Conservation (phyloP, 495 filamentous ascomycete species). For the Penicillium robsamsonii region DNA sequence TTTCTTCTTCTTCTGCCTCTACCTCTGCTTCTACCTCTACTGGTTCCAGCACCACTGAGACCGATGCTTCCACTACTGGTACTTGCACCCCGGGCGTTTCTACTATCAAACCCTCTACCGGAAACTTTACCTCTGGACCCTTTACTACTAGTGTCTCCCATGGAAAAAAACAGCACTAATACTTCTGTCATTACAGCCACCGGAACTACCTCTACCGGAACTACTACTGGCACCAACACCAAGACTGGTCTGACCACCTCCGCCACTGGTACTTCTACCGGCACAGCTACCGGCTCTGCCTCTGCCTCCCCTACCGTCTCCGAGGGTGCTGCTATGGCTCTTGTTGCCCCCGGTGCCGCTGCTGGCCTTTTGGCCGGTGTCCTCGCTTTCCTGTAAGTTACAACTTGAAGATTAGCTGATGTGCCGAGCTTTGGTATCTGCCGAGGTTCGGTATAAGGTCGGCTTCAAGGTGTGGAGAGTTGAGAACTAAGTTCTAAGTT, state of each 20-base stretch:
- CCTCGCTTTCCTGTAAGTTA: conserved; percentile 24
- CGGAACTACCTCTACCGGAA: neutral
- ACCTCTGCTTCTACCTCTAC: conserved; percentile 3
- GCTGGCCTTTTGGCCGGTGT: conserved; percentile 22
- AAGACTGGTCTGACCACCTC: conserved; percentile 11
- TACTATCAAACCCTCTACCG: neutral
- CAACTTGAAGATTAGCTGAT: neutral
- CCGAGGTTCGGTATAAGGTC: neutral
- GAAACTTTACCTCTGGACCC: neutral
- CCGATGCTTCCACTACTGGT: conserved; percentile 12
- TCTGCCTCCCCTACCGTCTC: conserved; percentile 13
- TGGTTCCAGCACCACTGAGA: conserved; percentile 12
- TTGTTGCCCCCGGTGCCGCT: conserved; percentile 26
- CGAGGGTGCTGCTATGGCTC: conserved; percentile 14
- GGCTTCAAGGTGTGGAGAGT: neutral
- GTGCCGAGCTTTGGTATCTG: neutral
- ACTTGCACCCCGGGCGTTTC: neutral
- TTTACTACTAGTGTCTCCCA: neutral
- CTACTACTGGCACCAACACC: conserved; percentile 8
- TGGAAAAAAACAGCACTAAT: neutral
- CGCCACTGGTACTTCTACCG: conserved; percentile 4
- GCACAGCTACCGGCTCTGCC: conserved; percentile 15
- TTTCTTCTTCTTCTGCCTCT: conserved; percentile 11
- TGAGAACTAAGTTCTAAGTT: no score
- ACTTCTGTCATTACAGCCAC: neutral